Evolutionary conservation across 192 early-diverging fungal genomes (phyloP).

Genomic region (Coemansia sp.): DNA sequence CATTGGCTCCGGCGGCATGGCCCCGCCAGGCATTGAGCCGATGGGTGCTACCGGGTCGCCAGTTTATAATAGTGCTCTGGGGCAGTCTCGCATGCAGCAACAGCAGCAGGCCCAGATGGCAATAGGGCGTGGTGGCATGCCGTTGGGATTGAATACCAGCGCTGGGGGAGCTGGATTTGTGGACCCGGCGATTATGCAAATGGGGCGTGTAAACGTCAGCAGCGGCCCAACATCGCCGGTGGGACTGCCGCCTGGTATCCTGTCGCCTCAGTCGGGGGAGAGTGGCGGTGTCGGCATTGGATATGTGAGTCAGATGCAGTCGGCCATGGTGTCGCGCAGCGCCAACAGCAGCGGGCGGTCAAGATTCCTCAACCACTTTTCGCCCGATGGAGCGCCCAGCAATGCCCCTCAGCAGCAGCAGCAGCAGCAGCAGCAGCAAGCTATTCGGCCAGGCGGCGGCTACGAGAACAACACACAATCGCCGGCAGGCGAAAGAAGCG

Average conservation of each 20-base stretch:
- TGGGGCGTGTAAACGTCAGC: slow-evolving; percentile 16
- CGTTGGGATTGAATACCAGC: background rate
- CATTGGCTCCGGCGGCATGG: background rate
- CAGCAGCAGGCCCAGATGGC: background rate
- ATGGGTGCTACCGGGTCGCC: slow-evolving; percentile 7
- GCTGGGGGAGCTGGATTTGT: slow-evolving; percentile 19
- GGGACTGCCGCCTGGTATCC: slow-evolving; percentile 37
- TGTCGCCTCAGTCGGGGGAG: slow-evolving; percentile 15
- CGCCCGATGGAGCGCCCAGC: slow-evolving; percentile 4
- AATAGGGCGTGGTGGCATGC: background rate
- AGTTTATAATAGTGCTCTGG: background rate
- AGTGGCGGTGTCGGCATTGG: background rate
- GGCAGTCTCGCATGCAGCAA: slow-evolving; percentile 5
- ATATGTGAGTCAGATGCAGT: slow-evolving; percentile 6
- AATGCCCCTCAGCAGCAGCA: slow-evolving; percentile 1
- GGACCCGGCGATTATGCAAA: slow-evolving; percentile 42
- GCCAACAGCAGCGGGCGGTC: slow-evolving; percentile 51
- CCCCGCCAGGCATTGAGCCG: slow-evolving; percentile 14
- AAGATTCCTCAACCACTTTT: slow-evolving; percentile 50
- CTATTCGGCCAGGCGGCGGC: background rate
- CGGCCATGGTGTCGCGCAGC: slow-evolving; percentile 42
- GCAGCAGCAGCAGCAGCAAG: background rate
- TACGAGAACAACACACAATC: slow-evolving; percentile 10
- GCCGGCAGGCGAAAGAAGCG: background rate
- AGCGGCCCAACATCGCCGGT: slow-evolving; percentile 13